phyloP scores from a whole-genome alignment of 2,329 filamentous ascomycete species.

The Ascochyta fabae region DNA sequence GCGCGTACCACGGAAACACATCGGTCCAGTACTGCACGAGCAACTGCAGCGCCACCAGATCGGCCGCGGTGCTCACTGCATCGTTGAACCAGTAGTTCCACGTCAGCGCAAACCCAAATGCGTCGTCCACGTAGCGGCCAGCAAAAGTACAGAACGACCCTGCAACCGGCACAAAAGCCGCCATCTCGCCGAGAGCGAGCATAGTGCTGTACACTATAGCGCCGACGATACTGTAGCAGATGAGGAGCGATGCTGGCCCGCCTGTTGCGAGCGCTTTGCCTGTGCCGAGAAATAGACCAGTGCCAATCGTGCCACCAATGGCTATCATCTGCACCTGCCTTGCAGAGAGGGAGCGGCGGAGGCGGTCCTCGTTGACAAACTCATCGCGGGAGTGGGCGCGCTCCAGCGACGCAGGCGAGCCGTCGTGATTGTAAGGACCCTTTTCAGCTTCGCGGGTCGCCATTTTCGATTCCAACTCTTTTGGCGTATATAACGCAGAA shows the following conservation, averaged over 20 bases:
- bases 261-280: constrained; percentile 60
- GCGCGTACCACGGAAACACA: constrained; percentile 40
- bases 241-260: constrained; percentile 38
- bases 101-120: constrained; percentile 56
- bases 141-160: constrained; percentile 41
- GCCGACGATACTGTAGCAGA: constrained; percentile 49
- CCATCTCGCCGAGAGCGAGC: constrained; percentile 48
- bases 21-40: constrained; percentile 48
- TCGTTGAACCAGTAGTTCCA: constrained; percentile 46
- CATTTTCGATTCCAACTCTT: constrained; percentile 11
- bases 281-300: constrained; percentile 66
- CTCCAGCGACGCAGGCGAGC: constrained; percentile 20
- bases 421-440: constrained; percentile 15
- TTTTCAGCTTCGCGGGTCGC: constrained; percentile 26
- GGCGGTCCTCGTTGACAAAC: constrained; percentile 31
- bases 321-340: constrained; percentile 68
- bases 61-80: constrained; percentile 42
- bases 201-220: constrained; percentile 44
- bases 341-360: constrained; percentile 37
- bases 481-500: too few species aligned
- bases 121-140: constrained; percentile 63
- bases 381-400: constrained; percentile 16
- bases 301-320: constrained; percentile 66
- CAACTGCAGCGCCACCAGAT: constrained; percentile 44
- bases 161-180: constrained; percentile 46